These are phyloP conservation scores for Hygrophila difformis DNA, from an alignment of 257 asterid species.

Conservation along the genomic window DNA sequence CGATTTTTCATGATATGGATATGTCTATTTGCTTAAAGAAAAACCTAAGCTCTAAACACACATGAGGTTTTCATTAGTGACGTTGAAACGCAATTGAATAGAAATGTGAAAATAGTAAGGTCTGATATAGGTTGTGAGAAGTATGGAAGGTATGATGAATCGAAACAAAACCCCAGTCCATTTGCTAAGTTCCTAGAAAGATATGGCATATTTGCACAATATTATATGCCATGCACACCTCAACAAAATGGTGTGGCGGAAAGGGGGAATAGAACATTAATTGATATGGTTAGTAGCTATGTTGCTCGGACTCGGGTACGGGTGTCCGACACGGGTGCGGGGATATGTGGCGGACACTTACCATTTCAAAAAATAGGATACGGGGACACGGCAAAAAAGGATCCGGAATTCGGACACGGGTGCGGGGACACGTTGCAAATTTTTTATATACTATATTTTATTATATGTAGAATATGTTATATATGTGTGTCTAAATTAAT, in stretches of 20 bases:
- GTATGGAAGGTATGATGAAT: not conserved
- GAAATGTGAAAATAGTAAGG: constrained; percentile 4
- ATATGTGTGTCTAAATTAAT: no score
- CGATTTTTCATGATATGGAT: not conserved
- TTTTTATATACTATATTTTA: no score
- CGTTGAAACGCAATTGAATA: constrained; percentile 7
- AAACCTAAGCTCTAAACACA: constrained; percentile 1
- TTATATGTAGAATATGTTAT: no score
- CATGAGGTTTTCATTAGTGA: not conserved
- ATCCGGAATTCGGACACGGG: no score
- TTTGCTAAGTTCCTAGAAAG: constrained; percentile 2
- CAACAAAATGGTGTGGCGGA: not conserved
- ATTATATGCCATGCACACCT: not conserved
- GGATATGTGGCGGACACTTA: no score
- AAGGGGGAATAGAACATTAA: not conserved
- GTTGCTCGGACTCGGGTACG: no score
- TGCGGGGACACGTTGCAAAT: no score
- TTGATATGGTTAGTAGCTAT: constrained; percentile 7
- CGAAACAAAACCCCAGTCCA: not conserved
- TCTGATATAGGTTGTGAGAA: not conserved
- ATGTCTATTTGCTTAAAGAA: constrained; percentile 6
- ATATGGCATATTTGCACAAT: not conserved
- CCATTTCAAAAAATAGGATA: no score
- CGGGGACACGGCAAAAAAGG: no score
- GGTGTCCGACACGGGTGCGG: no score